These are phyloP conservation scores for Boletus speciosus DNA, from an alignment of 768 basidiomycete genomes.

Conservation along the genomic window DNA sequence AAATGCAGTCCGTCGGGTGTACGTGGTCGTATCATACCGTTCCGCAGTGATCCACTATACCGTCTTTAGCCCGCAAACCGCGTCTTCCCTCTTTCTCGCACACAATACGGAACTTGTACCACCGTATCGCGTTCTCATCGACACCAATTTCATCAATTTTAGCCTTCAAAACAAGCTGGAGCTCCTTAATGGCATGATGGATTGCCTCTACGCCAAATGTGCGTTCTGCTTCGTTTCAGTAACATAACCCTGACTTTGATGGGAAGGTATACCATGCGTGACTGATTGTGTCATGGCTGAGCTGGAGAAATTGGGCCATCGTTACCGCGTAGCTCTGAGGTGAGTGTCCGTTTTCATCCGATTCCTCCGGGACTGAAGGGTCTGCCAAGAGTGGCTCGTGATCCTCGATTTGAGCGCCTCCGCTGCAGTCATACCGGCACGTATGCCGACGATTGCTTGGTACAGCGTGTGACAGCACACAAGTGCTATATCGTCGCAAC, in stretches of 20 bases:
- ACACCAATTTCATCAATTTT: conserved; percentile 99
- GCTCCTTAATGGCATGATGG: conserved; percentile 98
- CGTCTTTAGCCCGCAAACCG: conserved; percentile 63
- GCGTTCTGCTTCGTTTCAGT: conserved; percentile 19
- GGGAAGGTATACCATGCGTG: conserved; percentile 92
- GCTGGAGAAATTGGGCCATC: conserved; percentile 93
- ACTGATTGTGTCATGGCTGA: conserved; percentile 99
- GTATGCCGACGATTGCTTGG: conserved; percentile 99
- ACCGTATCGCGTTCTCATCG: conserved; percentile 94
- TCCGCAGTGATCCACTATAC: neutral
- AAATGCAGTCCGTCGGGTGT: conserved; percentile 78
- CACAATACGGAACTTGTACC: conserved; percentile 96
- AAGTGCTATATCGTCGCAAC: conserved; percentile 98
- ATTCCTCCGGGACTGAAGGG: conserved; percentile 2
- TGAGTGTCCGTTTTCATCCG: conserved; percentile 36
- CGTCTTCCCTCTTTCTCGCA: conserved; percentile 90
- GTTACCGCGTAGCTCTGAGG: conserved; percentile 93
- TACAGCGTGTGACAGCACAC: conserved; percentile 92
- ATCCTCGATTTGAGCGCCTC: conserved; percentile 94
- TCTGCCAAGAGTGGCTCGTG: conserved; percentile 83
- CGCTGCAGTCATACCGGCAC: conserved; percentile 91
- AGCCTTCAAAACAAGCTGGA: conserved; percentile 97
- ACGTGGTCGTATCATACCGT: conserved; percentile 30
- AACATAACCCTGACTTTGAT: conserved; percentile 3
- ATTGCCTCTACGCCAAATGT: conserved; percentile 98